Evolutionary conservation across 306 rosid genomes (phyloP).

Genomic region (Quercus dentata): DNA sequence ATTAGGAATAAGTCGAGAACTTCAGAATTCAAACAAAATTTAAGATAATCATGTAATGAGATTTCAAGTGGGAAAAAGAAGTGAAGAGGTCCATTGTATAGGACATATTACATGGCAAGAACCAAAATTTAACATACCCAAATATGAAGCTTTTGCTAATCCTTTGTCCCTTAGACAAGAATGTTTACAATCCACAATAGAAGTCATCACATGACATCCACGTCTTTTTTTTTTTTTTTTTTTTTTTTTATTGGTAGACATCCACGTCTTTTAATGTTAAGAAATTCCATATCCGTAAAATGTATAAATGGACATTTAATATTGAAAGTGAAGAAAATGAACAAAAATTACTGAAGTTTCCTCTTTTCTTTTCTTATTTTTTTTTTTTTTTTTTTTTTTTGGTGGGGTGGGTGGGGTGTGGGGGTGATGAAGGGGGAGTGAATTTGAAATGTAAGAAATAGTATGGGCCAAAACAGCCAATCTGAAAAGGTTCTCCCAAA

Average conservation of each 20-base stretch:
- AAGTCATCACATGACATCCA: neutral
- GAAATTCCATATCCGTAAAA: neutral
- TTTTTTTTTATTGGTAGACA: neutral
- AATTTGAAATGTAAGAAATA: neutral
- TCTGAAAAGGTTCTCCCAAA: neutral
- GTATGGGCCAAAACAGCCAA: neutral
- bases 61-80: neutral
- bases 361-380: too few relatives aligned
- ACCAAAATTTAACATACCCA: neutral
- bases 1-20: neutral
- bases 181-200: neutral
- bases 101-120: neutral
- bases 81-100: neutral
- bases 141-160: neutral
- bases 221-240: neutral
- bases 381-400: too few relatives aligned
- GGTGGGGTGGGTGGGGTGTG: too few relatives aligned
- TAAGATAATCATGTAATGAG: neutral
- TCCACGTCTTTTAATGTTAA: neutral
- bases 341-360: neutral
- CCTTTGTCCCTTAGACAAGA: neutral
- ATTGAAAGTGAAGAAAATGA: neutral
- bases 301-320: too few relatives aligned
- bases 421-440: neutral
- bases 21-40: neutral